Base-by-base conservation (phyloP, 495 filamentous ascomycete species). In the Astrocystis sublimbata region DNA sequence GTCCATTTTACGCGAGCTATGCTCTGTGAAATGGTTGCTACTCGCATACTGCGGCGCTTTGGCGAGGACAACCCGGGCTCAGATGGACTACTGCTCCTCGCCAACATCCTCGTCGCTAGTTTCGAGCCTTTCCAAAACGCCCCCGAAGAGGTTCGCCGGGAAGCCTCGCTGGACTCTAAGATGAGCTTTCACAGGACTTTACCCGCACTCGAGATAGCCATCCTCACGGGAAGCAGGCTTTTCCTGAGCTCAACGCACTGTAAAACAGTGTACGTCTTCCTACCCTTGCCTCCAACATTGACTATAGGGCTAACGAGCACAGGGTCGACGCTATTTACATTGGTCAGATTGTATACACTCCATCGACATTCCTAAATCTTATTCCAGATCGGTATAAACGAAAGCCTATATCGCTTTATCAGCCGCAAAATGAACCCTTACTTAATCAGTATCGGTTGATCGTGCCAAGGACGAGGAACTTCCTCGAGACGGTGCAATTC, bases 381-480 rank as follows among this genome's bases (percentile, higher is more conserved):
- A 77, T 91, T 53, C 88, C 88, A 3, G 88, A 91, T 70, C 84
- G 84, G 41, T 91, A 91, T 73, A 91, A 91, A 70, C 81, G 85
- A 68, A 84, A 83, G 62, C 85, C 86, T 4, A 89, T 91, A 55
- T 85, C 86, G 2, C 71, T 92, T 4, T 92, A 90, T 66, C 80
- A 88, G 60, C 88, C 88, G 15, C 72, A 82, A 13, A 80, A 84
- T 60, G 86, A 85, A 6, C 83, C 85, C 5, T 68, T 89, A 9
- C 78, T 92, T 9, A 92, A 92, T 68, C 88, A 92, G 65, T 92
- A 92, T 67, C 86, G 88, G 0, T 75, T 92, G 3, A 83, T 88
- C 50, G 88, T 91, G 15, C 88, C 88, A 9, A 78, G 86, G 36
- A 90, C 84, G 4, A 78, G 88, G 47, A 90, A 90, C 65, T 65